Evolutionary conservation across 1,284 basidiomycete genomes (phyloP).

Genomic region (Sparassis latifolia): DNA sequence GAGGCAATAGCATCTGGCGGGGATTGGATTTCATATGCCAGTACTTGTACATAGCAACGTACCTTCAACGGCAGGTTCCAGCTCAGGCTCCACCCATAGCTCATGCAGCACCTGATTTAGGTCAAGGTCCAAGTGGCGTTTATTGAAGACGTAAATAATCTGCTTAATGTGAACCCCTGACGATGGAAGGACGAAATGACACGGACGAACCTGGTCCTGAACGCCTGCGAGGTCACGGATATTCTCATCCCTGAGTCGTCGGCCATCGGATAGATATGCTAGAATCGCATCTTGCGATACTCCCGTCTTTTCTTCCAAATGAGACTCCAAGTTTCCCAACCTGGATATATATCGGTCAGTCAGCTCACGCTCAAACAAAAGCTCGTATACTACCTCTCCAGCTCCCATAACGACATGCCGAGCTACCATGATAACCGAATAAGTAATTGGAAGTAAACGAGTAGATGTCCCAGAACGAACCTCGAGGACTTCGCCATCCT

Average conservation of each 20-base stretch:
- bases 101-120: slow-evolving; percentile 53
- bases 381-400: slow-evolving; percentile 48
- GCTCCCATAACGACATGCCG: slow-evolving; percentile 61
- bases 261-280: slow-evolving; percentile 71
- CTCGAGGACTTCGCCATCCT: slow-evolving; percentile 57
- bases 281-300: slow-evolving; percentile 61
- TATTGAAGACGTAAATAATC: slow-evolving; percentile 78
- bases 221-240: slow-evolving; percentile 65
- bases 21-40: not conserved
- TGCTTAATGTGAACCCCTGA: slow-evolving; percentile 18
- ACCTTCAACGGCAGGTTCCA: slow-evolving; percentile 69
- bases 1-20: slow-evolving; percentile 51
- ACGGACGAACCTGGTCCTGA: slow-evolving; percentile 55
- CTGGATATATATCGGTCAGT: slow-evolving; percentile 26
- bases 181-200: not conserved
- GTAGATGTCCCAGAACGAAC: slow-evolving; percentile 21
- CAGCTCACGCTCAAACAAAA: too few species aligned
- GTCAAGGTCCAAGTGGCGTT: slow-evolving; percentile 64
- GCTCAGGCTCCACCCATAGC: slow-evolving; percentile 48
- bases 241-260: slow-evolving; percentile 59
- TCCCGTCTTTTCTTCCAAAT: slow-evolving; percentile 61
- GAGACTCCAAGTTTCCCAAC: slow-evolving; percentile 53
- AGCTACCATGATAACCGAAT: slow-evolving; percentile 33
- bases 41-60: slow-evolving; percentile 3
- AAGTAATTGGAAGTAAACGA: not conserved